Conservation (phyloP, 2,329 filamentous ascomycete species). For the Sporothrix pallida region DNA sequence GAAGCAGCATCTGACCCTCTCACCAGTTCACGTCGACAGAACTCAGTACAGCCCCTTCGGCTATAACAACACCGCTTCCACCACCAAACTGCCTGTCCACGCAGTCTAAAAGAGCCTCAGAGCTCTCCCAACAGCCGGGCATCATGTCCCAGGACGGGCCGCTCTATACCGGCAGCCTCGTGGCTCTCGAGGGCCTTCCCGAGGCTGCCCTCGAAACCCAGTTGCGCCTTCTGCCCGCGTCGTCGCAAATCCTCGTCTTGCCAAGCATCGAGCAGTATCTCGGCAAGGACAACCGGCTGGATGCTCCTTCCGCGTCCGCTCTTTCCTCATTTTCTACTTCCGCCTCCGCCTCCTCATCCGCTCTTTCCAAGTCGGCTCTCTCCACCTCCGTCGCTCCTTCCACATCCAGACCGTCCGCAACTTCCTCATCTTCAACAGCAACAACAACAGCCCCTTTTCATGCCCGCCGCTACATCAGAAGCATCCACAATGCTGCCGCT, state of each 20-base stretch:
- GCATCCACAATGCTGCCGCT: slow-evolving; percentile 57
- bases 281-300: slow-evolving; percentile 39
- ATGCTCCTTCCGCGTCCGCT: neutral
- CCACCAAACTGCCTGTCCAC: neutral
- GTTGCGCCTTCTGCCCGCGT: slow-evolving; percentile 63
- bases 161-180: slow-evolving; percentile 55
- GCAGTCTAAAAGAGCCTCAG: neutral
- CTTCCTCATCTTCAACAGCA: neutral
- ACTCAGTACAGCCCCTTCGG: neutral
- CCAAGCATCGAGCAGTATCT: slow-evolving; percentile 59
- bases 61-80: neutral
- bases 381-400: slow-evolving; percentile 12
- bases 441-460: slow-evolving; percentile 38
- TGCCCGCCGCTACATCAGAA: slow-evolving; percentile 51
- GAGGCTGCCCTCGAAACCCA: slow-evolving; percentile 62
- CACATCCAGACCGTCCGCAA: neutral
- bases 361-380: too few species aligned
- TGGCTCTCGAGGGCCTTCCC: slow-evolving; percentile 64
- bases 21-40: neutral
- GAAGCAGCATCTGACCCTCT: neutral
- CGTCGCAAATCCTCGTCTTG: slow-evolving; percentile 62
- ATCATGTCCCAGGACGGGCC: slow-evolving; percentile 26
- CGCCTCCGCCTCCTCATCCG: neutral
- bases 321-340: slow-evolving; percentile 12
- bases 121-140: slow-evolving; percentile 14